phyloP scores from a whole-genome alignment of 441 rosid species.

The Viola pubescens region DNA sequence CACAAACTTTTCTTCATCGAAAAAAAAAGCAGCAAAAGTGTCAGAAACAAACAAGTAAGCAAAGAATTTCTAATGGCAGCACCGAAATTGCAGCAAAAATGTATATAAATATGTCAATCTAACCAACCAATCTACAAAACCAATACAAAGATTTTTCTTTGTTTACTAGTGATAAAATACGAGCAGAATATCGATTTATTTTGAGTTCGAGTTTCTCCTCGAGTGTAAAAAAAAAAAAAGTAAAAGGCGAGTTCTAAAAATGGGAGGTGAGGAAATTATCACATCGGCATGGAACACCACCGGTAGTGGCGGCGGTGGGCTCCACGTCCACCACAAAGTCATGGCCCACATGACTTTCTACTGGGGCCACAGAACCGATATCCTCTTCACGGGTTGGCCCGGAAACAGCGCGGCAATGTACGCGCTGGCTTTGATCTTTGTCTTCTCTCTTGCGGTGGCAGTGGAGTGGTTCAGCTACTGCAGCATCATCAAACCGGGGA shows the following conservation, averaged over 20 bases:
- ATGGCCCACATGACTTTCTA: slow-evolving; percentile 37
- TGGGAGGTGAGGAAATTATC: slow-evolving; percentile 5
- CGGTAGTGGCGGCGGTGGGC: neutral
- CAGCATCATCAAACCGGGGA: slow-evolving; percentile 29
- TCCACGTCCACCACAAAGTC: slow-evolving; percentile 22
- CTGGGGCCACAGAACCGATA: slow-evolving; percentile 54
- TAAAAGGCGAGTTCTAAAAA: neutral
- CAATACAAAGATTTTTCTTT: too few relatives aligned
- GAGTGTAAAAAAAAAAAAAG: too few relatives aligned
- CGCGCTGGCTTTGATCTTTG: slow-evolving; percentile 48
- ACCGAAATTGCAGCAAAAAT: too few relatives aligned
- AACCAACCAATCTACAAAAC: too few relatives aligned
- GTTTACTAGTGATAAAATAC: too few relatives aligned
- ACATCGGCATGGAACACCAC: slow-evolving; percentile 31
- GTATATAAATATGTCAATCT: too few relatives aligned
- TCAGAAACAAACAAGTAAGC: too few relatives aligned
- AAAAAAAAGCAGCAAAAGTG: too few relatives aligned
- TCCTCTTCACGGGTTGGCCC: slow-evolving; percentile 80
- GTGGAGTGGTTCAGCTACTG: slow-evolving; percentile 43
- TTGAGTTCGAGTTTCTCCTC: too few relatives aligned
- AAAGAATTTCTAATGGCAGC: too few relatives aligned
- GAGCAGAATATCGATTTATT: too few relatives aligned
- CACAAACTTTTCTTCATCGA: too few relatives aligned
- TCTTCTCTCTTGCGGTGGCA: slow-evolving; percentile 47
- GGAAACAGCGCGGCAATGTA: slow-evolving; percentile 51